Percentiles rank a stretch among this genome's conserved stretches.
Conservation (phyloP, 371 early-diverging fungal genomes). For the Dentiscutata heterogama region DNA sequence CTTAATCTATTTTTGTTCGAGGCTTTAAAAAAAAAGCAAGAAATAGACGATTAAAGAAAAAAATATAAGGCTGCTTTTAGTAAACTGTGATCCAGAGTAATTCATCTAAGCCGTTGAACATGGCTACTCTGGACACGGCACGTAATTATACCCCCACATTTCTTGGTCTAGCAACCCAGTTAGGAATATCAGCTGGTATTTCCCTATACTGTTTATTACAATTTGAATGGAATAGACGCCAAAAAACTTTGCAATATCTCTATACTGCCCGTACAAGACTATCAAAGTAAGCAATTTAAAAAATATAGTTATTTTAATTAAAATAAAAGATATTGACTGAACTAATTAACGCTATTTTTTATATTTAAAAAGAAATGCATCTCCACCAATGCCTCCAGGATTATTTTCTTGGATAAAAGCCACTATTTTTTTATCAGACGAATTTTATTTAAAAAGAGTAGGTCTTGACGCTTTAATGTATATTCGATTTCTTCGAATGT, state of each 20-base stretch:
- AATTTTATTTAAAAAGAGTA: conserved; percentile 60
- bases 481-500: conserved; percentile 74
- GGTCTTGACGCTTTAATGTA: conserved; percentile 77
- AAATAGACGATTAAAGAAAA: too few relatives aligned
- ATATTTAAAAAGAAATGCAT: conserved; percentile 49
- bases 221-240: conserved; percentile 56
- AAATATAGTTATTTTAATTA: background rate
- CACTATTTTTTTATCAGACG: conserved; percentile 57
- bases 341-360: background rate
- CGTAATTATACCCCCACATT: conserved; percentile 48
- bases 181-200: conserved; percentile 53
- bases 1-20: too few relatives aligned
- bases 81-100: too few relatives aligned
- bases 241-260: conserved; percentile 54
- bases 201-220: conserved; percentile 50
- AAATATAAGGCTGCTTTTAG: too few relatives aligned
- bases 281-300: conserved; percentile 49
- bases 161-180: conserved; percentile 55
- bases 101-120: too few relatives aligned
- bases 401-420: conserved; percentile 56
- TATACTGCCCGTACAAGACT: conserved; percentile 55
- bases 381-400: conserved; percentile 55
- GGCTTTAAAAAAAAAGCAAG: too few relatives aligned
- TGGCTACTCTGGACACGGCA: conserved; percentile 46
- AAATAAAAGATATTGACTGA: background rate